Percentiles rank a stretch among this genome's conserved stretches.
phyloP scores from a whole-genome alignment of 495 filamentous ascomycete species.

The Xylaria grammica region DNA sequence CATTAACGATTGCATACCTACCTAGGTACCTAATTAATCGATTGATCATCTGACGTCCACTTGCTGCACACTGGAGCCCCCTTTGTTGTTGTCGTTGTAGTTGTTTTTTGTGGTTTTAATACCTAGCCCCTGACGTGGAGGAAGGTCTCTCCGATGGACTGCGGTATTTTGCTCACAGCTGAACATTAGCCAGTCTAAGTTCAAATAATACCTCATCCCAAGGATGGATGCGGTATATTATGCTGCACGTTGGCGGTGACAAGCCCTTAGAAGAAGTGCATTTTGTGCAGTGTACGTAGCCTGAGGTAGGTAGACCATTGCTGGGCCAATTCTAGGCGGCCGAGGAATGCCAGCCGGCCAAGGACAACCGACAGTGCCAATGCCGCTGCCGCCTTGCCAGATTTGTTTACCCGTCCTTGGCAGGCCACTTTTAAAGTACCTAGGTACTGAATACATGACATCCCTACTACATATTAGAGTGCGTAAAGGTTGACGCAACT shows the following conservation, averaged over 20 bases:
- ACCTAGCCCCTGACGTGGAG: too few relatives aligned
- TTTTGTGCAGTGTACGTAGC: too few relatives aligned
- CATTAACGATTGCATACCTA: constrained; percentile 3
- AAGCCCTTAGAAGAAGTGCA: neutral
- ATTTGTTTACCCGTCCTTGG: constrained; percentile 3
- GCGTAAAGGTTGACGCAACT: neutral
- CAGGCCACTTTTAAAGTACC: neutral
- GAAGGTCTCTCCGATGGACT: neutral
- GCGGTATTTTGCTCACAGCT: constrained; percentile 12
- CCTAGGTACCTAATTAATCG: too few relatives aligned
- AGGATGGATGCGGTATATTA: neutral
- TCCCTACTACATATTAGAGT: neutral
- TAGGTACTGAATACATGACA: neutral
- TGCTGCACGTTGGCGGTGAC: neutral
- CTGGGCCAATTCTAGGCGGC: neutral
- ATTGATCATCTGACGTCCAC: constrained; percentile 3
- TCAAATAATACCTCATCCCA: constrained; percentile 20
- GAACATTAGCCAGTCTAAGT: neutral
- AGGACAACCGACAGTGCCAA: neutral
- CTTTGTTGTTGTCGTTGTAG: neutral
- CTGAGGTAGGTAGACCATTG: too few relatives aligned
- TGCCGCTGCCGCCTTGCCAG: neutral
- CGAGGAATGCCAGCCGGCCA: neutral
- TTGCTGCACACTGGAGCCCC: neutral
- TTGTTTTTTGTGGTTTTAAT: neutral